Base-by-base conservation (phyloP, 768 basidiomycete genomes). In the Gyrodon lividus region DNA sequence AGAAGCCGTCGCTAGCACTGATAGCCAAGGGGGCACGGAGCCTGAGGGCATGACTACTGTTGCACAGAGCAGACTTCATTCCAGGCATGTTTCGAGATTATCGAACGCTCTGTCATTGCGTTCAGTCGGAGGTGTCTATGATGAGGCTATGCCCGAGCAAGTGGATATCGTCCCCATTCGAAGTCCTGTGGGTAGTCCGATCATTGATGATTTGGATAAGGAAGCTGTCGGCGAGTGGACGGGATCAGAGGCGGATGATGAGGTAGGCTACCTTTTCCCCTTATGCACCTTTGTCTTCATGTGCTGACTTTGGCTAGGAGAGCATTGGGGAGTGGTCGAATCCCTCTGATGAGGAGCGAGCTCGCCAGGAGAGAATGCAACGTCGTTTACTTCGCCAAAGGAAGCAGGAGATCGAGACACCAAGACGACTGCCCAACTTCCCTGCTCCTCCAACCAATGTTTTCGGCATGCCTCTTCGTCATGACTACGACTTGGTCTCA, bases 291-390 rank as follows among this genome's bases (percentile, higher is more conserved):
- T 50, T 38, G 47, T 43, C 33, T 20, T 46, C 31, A 12, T 37
- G 43, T 54, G 17, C 38, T 51, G 26, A 57, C 51, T 38, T 55
- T 47, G 50, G 24, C 50, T 55, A 69, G 58, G 73, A 89, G 84
- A 91, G 88, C 59, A 85, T 90, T 43, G 89, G 89, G 23, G 90
- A 93, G 71, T 93, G 81, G 80, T 93, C 91, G 20, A 93, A 93
- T 61, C 91, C 91, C 16, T 93, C 91, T 22, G 91, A 93, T 62
- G 91, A 93, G 68, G 91, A 93, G 63, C 80, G 86, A 24, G 89
- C 86, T 4, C 81, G 89, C 19, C 83, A 83, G 55, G 70, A 77
- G 26, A 82, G 88, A 26, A 68, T 80, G 40, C 81, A 86, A 38
- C 81, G 85, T 40, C 82, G 87, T 34, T 66, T 81, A 50, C 80